phyloP scores from a whole-genome alignment of 805 yeast species.

The Peterozyma toletana region DNA sequence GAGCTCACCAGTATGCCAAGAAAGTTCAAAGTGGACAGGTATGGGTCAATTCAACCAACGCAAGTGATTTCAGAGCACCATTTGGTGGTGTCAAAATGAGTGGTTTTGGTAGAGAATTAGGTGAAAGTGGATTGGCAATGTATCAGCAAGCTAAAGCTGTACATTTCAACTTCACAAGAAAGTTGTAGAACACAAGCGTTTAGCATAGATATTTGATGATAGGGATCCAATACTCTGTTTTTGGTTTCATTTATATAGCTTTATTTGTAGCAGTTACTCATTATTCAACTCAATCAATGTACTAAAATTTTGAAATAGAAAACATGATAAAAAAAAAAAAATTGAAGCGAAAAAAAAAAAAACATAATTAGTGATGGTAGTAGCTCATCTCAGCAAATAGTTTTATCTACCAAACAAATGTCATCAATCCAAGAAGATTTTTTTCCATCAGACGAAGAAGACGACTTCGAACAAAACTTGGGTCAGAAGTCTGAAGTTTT shows the following conservation, averaged over 20 bases:
- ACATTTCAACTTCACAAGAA: conserved; percentile 55
- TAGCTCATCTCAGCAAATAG: no score
- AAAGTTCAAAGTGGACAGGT: conserved; percentile 62
- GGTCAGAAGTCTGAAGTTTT: conserved; percentile 30
- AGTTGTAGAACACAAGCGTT: conserved; percentile 4
- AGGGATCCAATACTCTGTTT: not conserved
- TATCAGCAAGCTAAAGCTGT: conserved; percentile 63
- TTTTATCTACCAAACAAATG: no score
- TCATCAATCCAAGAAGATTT: conserved; percentile 9
- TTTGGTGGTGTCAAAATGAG: conserved; percentile 66
- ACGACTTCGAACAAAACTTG: conserved; percentile 10
- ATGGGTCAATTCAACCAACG: conserved; percentile 55
- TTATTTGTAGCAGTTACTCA: not conserved
- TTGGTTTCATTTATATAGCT: not conserved
- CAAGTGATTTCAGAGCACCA: conserved; percentile 48
- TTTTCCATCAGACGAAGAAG: conserved; percentile 49
- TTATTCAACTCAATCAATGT: not conserved
- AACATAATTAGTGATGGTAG: not conserved
- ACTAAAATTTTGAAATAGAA: not conserved
- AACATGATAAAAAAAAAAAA: not conserved
- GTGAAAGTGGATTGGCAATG: conserved; percentile 41
- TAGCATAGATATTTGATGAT: no score
- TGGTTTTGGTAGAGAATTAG: conserved; percentile 55
- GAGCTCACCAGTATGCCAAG: conserved; percentile 54
- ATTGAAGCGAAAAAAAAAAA: not conserved